Evolutionary conservation across 140 eudicot genomes (phyloP), one percentile per base, ranked within the genome.

Genomic region (Stevia rebaudiana): DNA sequence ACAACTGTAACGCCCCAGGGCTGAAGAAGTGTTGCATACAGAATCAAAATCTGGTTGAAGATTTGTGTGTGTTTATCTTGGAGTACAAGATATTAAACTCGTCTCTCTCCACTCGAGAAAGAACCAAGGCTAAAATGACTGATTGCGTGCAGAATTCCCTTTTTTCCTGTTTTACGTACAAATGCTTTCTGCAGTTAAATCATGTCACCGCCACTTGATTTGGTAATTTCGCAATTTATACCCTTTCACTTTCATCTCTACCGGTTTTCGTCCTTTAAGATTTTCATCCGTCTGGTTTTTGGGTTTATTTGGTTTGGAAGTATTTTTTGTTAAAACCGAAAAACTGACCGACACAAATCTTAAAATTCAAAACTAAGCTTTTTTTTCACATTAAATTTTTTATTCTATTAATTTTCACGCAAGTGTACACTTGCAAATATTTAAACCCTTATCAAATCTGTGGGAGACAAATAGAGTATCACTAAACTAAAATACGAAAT

Each of bases 1-100:
- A 73, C 75, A 12, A 68, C 68, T 74, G 41, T 69, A 69, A 77
- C 74, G 80, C 83, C 82, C 88, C 94, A 84, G 86, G 49, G 71
- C 72, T 79, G 80, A 62, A 68, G 57, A 66, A 37, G 56, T 40
- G 1, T 67, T 47, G 74, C 74, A 74, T 58, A 68, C 35, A 71
- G 31, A 49, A 16, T 30, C 36, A 3, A 33, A 36, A 64, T 28
- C 33, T 4, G 33, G 2, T 64, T 55, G 10, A 15, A 19, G 35
- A 17, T 51, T 21, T 39, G 61, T 25, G 25, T 69, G 33, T 5
- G 35, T 33, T 61, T 61, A 42, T 73, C 73, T 73, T 65, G 78
- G 59, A 64, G 72, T 63, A 53, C 66, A 72, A 65, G 77, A 72
- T 63, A 63, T 18, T 51, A 42, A 50, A 18, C 70, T 25, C 56